These are phyloP conservation scores for Radiomyces spectabilis DNA, from an alignment of 192 early-diverging fungal species.

Conservation along the genomic window DNA sequence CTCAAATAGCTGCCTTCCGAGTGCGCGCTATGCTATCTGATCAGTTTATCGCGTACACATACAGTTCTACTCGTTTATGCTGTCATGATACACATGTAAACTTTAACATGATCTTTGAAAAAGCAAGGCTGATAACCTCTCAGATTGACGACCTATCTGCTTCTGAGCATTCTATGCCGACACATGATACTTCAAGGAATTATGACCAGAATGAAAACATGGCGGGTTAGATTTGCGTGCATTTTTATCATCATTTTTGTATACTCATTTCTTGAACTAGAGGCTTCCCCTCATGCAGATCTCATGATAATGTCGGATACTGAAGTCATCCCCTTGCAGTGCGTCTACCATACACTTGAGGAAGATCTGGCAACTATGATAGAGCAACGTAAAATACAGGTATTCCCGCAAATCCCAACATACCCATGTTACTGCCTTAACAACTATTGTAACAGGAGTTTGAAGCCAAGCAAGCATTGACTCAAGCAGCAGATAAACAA, in stretches of 20 bases:
- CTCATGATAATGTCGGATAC: neutral
- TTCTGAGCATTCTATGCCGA: no score
- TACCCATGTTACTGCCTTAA: no score
- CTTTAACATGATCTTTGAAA: no score
- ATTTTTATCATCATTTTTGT: no score
- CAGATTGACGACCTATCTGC: no score
- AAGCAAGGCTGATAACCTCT: no score
- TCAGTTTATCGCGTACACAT: conserved; percentile 59
- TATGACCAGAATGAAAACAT: no score
- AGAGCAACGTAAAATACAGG: conserved; percentile 39
- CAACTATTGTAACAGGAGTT: conserved; percentile 9
- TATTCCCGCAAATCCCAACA: no score
- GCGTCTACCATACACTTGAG: conserved; percentile 63
- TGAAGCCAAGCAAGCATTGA: conserved; percentile 19
- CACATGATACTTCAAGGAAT: no score
- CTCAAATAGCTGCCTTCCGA: conserved; percentile 50
- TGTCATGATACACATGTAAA: conserved; percentile 12
- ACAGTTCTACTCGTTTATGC: conserved; percentile 28
- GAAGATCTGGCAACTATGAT: conserved; percentile 52
- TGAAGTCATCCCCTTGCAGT: conserved; percentile 36
- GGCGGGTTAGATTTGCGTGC: no score
- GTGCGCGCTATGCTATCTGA: conserved; percentile 71
- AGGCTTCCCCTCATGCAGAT: no score
- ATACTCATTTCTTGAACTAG: no score
- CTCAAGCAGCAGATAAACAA: conserved; percentile 15